Percentiles rank a stretch among this genome's conserved stretches.
phyloP scores from a whole-genome alignment of 257 asterid genomes.

The Solanum chiquidenum region DNA sequence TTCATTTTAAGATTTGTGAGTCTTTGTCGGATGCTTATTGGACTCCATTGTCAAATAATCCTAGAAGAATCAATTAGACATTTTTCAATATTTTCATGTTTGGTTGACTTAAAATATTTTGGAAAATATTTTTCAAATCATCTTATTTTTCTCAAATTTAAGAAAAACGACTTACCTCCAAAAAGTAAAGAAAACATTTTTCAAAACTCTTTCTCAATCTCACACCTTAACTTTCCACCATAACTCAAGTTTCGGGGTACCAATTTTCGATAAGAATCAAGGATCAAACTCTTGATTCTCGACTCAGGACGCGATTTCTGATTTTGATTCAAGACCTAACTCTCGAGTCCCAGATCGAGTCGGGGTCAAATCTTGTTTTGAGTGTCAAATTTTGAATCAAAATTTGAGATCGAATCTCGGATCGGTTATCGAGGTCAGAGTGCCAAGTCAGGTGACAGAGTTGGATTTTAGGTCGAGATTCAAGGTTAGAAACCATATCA shows the following conservation, averaged over 20 bases:
- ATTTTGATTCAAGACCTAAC: background rate
- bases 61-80: background rate
- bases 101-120: background rate
- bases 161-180: background rate
- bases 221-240: background rate
- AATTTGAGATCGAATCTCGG: background rate
- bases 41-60: background rate
- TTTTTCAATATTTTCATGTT: background rate
- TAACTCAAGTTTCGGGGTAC: background rate
- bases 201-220: background rate
- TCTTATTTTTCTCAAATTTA: background rate
- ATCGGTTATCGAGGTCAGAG: background rate
- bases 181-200: too few relatives aligned
- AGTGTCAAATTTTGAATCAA: too few relatives aligned
- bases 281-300: background rate
- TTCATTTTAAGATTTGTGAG: background rate
- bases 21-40: background rate
- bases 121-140: background rate
- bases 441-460: background rate
- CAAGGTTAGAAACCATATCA: background rate
- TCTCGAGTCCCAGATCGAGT: background rate
- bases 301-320: fast-evolving
- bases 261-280: background rate
- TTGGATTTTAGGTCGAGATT: background rate
- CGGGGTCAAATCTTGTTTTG: background rate